These are phyloP conservation scores for Pezicula rhizophila DNA, from an alignment of 2,329 filamentous ascomycete genomes.

Conservation along the genomic window DNA sequence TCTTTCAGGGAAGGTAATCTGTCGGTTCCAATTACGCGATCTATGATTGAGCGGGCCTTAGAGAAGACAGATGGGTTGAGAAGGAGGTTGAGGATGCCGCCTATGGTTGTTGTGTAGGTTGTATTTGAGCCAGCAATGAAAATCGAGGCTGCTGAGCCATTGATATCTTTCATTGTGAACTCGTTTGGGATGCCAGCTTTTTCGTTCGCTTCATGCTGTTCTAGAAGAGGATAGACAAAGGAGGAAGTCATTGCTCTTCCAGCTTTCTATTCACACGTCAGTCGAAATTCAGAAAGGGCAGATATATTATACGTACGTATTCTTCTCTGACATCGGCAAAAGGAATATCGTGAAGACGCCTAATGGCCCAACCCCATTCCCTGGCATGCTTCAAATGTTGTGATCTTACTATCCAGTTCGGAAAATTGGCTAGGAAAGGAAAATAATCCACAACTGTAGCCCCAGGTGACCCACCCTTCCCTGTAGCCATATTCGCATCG, in stretches of 20 bases:
- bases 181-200: slow-evolving; percentile 4
- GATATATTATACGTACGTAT: neutral
- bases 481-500: slow-evolving; percentile 20
- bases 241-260: neutral
- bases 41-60: slow-evolving; percentile 41
- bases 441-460: slow-evolving; percentile 41
- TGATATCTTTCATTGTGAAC: slow-evolving; percentile 27
- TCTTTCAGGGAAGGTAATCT: slow-evolving; percentile 42
- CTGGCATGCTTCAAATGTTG: slow-evolving; percentile 22
- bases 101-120: slow-evolving; percentile 36
- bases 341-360: slow-evolving; percentile 37
- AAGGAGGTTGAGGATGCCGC: slow-evolving; percentile 33
- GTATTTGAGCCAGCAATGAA: slow-evolving; percentile 37
- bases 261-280: no score
- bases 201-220: neutral
- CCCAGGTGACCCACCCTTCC: slow-evolving; percentile 24
- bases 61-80: slow-evolving; percentile 34
- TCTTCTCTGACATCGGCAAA: slow-evolving; percentile 21
- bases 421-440: slow-evolving; percentile 23
- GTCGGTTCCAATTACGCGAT: slow-evolving; percentile 38
- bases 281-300: neutral
- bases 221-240: neutral
- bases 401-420: no score
- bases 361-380: slow-evolving; percentile 27
- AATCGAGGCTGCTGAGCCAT: slow-evolving; percentile 42